Base-by-base conservation (phyloP, 371 early-diverging fungal species). In the Zopfochytrium polystomum region DNA sequence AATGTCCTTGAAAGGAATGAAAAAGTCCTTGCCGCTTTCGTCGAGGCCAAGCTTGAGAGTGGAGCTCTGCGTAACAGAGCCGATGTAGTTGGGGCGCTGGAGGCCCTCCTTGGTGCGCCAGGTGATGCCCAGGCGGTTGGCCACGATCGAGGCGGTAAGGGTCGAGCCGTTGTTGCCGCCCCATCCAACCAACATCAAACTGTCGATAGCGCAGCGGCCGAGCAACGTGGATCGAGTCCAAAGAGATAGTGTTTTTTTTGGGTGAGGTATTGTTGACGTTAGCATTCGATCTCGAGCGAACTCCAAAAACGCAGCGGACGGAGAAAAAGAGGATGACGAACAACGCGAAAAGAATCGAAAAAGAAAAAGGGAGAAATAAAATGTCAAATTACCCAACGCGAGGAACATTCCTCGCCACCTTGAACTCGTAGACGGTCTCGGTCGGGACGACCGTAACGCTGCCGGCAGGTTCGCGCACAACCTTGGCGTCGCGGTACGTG, bases 161-260 rank as follows among this genome's bases (percentile, higher is more conserved):
- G 98, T 97, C 59, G 95, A 90, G 52, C 96, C 98, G 79, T 97
- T 97, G 88, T 97, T 97, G 63, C 98, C 98, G 68, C 95, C 96
- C 93, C 92, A 93, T 33, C 98, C 98, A 66, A 97, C 95, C 79
- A 97, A 86, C 96, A 97, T 93, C 56, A 97, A 77, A 71, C 96
- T 52, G 64, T 18, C 13, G 15, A 29, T 15, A 29, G n/a, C n/a
- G n/a, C n/a, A n/a, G n/a, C n/a, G n/a, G n/a, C n/a, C n/a, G n/a
- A n/a, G 48, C 25, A 26, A 50, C 48, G 30, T n/a, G 18, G 7
- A 11, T n/a, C n/a, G 22, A 11, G n/a, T n/a, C n/a, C n/a, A n/a
- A n/a, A n/a, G n/a, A n/a, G n/a, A n/a, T n/a, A n/a, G n/a, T n/a
- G n/a, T n/a, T n/a, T n/a, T n/a, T n/a, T n/a, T n/a, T n/a, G n/a